Percentiles rank a stretch among this genome's conserved stretches.
Conservation (phyloP, 139 green algal genomes). For the Chlorella sp. region DNA sequence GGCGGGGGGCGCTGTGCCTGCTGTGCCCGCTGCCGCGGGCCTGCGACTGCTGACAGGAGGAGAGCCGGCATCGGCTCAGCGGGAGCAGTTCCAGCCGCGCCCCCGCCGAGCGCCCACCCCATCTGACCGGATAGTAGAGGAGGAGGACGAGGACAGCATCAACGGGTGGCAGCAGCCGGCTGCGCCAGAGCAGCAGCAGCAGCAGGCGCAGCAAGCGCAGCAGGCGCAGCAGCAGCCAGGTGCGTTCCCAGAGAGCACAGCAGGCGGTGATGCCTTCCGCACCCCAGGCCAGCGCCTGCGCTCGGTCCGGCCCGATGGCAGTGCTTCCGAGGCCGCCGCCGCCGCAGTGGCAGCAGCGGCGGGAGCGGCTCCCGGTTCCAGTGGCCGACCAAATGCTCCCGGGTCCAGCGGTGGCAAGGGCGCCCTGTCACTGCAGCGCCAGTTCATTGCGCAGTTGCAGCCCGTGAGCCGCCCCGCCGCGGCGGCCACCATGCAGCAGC, state of each 20-base stretch:
- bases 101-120: background rate
- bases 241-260: background rate
- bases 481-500: constrained; percentile 13
- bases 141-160: background rate
- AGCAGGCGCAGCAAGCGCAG: background rate
- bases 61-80: background rate
- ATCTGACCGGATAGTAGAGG: constrained; percentile 2
- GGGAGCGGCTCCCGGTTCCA: background rate
- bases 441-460: constrained; percentile 23
- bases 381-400: background rate
- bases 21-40: background rate
- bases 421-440: constrained; percentile 19
- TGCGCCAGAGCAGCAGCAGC: background rate
- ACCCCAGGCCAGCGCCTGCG: constrained; percentile 13
- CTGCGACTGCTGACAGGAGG: background rate
- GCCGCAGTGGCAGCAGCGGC: background rate
- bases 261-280: background rate
- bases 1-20: background rate
- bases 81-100: background rate
- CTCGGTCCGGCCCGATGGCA: background rate
- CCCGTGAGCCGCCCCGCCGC: constrained; percentile 24
- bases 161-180: background rate
- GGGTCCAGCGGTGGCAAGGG: background rate
- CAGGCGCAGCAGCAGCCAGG: background rate
- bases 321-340: background rate